Percentiles rank a stretch among this genome's conserved stretches.
Conservation (phyloP, 78 protist genomes). For the Chrysochromulina parva region DNA sequence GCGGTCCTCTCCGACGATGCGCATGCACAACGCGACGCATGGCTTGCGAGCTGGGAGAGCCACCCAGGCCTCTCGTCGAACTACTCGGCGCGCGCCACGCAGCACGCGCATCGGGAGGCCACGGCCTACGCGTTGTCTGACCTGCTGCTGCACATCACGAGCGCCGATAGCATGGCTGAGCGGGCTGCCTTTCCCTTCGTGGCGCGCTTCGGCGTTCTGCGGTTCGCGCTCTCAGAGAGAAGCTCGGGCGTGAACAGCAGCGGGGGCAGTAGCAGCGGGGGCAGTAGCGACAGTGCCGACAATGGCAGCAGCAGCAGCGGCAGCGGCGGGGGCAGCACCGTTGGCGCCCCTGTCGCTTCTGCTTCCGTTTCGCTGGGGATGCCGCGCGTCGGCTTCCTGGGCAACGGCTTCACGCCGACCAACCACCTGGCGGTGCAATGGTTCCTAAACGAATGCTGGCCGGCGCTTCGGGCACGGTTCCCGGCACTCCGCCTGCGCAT, state of each 20-base stretch:
- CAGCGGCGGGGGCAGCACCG: too few species aligned
- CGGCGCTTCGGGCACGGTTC: background rate
- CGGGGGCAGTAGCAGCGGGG: too few species aligned
- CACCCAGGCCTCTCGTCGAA: background rate
- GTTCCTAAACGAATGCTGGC: background rate
- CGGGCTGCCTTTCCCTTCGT: too few species aligned
- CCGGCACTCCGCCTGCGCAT: background rate
- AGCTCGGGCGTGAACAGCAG: too few species aligned
- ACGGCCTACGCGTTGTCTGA: background rate
- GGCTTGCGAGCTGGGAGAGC: background rate
- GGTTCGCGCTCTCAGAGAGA: too few species aligned
- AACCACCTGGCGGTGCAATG: background rate
- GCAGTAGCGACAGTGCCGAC: too few species aligned
- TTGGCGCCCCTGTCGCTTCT: too few species aligned
- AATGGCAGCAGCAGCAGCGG: too few species aligned
- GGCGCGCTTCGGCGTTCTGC: too few species aligned
- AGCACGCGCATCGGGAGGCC: background rate
- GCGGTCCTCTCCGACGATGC: background rate
- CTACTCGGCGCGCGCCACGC: background rate
- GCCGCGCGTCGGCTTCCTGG: background rate
- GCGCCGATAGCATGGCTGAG: too few species aligned
- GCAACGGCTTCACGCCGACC: background rate
- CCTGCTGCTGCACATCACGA: background rate
- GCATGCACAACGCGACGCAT: background rate
- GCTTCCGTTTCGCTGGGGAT: too few species aligned